phyloP scores from a whole-genome alignment of 1,139 yeast species.

The Nadsonia starkeyi-henricii region DNA sequence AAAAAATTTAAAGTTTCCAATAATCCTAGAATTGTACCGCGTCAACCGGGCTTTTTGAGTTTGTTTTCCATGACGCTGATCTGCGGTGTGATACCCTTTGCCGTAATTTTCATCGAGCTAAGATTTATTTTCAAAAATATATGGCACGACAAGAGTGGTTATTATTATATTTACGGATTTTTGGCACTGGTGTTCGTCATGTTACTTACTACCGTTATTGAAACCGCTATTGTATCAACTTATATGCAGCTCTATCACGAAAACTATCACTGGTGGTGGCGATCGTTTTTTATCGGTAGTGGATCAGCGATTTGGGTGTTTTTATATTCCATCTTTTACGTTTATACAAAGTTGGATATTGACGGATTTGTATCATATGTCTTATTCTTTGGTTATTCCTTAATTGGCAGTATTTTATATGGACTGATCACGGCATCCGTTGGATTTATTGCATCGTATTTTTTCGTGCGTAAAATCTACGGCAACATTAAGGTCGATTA shows the following conservation, averaged over 20 bases:
- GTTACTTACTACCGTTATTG: slow-evolving; percentile 71
- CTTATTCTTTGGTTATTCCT: slow-evolving; percentile 72
- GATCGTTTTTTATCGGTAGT: slow-evolving; percentile 76
- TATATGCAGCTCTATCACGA: slow-evolving; percentile 82
- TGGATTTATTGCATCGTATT: slow-evolving; percentile 65
- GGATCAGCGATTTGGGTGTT: slow-evolving; percentile 80
- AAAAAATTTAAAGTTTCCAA: slow-evolving; percentile 77
- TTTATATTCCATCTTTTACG: slow-evolving; percentile 56
- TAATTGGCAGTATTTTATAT: slow-evolving; percentile 52
- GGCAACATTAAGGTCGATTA: slow-evolving; percentile 75
- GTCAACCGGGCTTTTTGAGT: slow-evolving; percentile 73
- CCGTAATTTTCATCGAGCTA: slow-evolving; percentile 87
- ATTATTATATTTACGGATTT: slow-evolving; percentile 93
- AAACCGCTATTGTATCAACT: slow-evolving; percentile 67
- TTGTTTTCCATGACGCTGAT: slow-evolving; percentile 54
- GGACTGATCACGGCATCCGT: slow-evolving; percentile 80
- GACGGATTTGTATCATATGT: slow-evolving; percentile 68
- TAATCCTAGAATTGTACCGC: slow-evolving; percentile 91
- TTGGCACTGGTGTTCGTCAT: slow-evolving; percentile 73
- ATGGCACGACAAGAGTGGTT: slow-evolving; percentile 72
- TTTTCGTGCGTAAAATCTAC: slow-evolving; percentile 69
- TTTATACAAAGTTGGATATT: slow-evolving; percentile 38
- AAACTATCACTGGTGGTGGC: slow-evolving; percentile 97
- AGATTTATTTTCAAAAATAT: slow-evolving; percentile 75
- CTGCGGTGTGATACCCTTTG: slow-evolving; percentile 89